These are phyloP conservation scores for Labyrinthula sp. DNA, from an alignment of 352 stramenopile species.

Conservation along the genomic window DNA sequence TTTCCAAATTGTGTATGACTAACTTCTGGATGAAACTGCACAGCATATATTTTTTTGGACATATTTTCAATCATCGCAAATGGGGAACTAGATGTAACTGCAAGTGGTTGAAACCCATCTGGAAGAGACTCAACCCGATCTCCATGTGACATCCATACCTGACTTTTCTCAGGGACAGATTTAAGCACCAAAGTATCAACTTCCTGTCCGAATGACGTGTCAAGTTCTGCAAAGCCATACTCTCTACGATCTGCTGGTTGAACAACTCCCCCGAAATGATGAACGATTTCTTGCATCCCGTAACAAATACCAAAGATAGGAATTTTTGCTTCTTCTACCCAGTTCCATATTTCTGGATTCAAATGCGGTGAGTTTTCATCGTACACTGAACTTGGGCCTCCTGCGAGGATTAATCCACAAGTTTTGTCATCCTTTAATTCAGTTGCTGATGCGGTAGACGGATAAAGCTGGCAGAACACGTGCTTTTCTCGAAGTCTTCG, in stretches of 20 bases:
- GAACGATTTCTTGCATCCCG: slow-evolving; percentile 73
- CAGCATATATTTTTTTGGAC: slow-evolving; percentile 69
- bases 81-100: slow-evolving; percentile 20
- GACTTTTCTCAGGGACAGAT: no score
- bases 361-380: slow-evolving; percentile 82
- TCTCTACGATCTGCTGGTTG: slow-evolving; percentile 73
- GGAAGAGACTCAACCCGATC: slow-evolving; percentile 86
- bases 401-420: slow-evolving; percentile 88
- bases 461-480: slow-evolving; percentile 98
- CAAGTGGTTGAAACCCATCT: slow-evolving; percentile 48
- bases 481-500: slow-evolving; percentile 66
- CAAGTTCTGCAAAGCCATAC: slow-evolving; percentile 86
- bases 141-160: slow-evolving; percentile 98
- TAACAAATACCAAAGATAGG: slow-evolving; percentile 95
- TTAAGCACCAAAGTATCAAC: slow-evolving; percentile 21
- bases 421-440: slow-evolving; percentile 50
- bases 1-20: slow-evolving; percentile 83
- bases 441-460: slow-evolving; percentile 71
- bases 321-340: slow-evolving; percentile 79
- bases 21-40: slow-evolving; percentile 92
- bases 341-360: slow-evolving; percentile 69
- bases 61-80: slow-evolving; percentile 23
- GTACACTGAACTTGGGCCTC: slow-evolving; percentile 84
- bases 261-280: slow-evolving; percentile 81
- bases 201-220: slow-evolving; percentile 16